Evolutionary conservation across 768 basidiomycete genomes (phyloP).

Genomic region (Serendipita sp.): DNA sequence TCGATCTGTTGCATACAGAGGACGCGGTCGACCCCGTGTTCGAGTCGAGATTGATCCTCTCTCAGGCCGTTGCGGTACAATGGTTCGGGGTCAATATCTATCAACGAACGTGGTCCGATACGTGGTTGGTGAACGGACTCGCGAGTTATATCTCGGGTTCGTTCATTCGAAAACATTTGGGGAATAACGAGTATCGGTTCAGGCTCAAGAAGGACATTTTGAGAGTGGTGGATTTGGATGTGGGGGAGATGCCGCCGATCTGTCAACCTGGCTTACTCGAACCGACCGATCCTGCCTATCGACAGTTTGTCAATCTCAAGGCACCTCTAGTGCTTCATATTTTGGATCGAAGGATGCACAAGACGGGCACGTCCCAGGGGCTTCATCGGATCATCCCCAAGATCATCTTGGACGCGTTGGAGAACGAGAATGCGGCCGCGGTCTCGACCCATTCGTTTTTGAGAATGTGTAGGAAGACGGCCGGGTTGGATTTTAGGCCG

Average conservation of each 20-base stretch:
- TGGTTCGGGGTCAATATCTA: constrained; percentile 96
- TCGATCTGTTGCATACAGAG: constrained; percentile 72
- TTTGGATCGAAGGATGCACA: constrained; percentile 81
- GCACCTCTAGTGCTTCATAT: constrained; percentile 93
- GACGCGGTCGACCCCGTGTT: constrained; percentile 86
- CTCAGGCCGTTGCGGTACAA: constrained; percentile 83
- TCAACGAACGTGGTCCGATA: constrained; percentile 82
- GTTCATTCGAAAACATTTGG: constrained; percentile 72
- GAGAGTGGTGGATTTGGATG: constrained; percentile 73
- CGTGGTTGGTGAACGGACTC: constrained; percentile 93
- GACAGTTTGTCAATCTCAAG: constrained; percentile 89
- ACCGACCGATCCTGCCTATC: constrained; percentile 60
- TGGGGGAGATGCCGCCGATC: constrained; percentile 78
- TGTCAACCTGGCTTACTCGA: constrained; percentile 77
- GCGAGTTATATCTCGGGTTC: constrained; percentile 80
- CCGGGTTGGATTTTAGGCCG: constrained; percentile 71
- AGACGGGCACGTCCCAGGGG: constrained; percentile 88
- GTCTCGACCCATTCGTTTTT: constrained; percentile 85
- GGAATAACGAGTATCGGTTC: constrained; percentile 95
- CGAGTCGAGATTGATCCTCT: constrained; percentile 72
- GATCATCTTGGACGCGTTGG: constrained; percentile 83
- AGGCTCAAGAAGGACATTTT: constrained; percentile 93
- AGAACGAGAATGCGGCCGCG: constrained; percentile 68
- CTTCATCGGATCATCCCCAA: constrained; percentile 90
- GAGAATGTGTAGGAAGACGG: constrained; percentile 81